A percentile compares a stretch with the other conserved stretches of the same genome.
Evolutionary conservation across 768 basidiomycete species (phyloP).

Genomic region (Tulasnella sp.): DNA sequence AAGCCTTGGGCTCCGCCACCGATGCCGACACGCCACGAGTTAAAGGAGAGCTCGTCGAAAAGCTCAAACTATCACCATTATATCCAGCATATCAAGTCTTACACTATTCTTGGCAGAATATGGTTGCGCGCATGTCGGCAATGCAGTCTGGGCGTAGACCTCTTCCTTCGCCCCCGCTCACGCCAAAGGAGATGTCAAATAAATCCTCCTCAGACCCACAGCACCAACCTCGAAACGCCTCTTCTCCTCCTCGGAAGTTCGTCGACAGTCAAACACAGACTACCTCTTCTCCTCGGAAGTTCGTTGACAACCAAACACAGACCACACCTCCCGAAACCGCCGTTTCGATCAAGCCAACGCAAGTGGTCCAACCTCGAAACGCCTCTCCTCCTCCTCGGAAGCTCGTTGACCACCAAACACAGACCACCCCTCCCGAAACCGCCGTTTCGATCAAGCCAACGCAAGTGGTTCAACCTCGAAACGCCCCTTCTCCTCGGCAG

Average conservation of each 20-base stretch:
- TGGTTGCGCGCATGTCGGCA: background rate
- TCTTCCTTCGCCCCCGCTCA: background rate
- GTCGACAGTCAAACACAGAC: background rate
- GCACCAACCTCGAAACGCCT: background rate
- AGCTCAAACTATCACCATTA: background rate
- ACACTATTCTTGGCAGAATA: background rate
- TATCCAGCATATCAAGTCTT: background rate
- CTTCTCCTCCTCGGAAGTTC: background rate
- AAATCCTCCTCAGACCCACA: background rate
- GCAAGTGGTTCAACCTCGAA: background rate
- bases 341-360: background rate
- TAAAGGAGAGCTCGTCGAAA: background rate
- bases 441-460: background rate
- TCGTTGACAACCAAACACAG: background rate
- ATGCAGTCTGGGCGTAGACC: background rate
- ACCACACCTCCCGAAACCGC: background rate
- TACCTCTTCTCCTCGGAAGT: background rate
- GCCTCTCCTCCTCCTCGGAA: background rate
- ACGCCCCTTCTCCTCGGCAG: no score
- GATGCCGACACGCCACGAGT: background rate
- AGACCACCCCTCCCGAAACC: background rate
- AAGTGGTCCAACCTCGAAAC: background rate
- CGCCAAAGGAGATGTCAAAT: background rate
- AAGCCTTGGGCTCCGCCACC: background rate
- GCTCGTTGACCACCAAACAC: background rate